A percentile compares a stretch with the other conserved stretches of the same genome.
phyloP scores from a whole-genome alignment of 441 rosid genomes.

The Gossypium davidsonii region DNA sequence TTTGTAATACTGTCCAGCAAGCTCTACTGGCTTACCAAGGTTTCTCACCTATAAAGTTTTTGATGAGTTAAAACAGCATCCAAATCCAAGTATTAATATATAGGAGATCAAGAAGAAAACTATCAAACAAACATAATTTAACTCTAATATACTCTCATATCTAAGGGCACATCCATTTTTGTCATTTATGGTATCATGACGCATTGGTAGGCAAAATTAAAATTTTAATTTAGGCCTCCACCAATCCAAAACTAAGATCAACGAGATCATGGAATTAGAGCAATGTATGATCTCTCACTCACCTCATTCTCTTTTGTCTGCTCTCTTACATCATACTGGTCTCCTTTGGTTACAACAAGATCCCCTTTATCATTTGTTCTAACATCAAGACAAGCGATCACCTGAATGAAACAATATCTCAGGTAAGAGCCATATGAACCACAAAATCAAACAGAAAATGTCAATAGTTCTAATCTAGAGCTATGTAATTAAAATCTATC shows the following conservation, averaged over 20 bases:
- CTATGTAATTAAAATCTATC: background rate
- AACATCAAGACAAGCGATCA: slow-evolving; percentile 98
- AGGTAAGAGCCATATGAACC: background rate
- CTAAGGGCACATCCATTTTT: background rate
- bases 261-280: background rate
- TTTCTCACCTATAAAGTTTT: slow-evolving; percentile 65
- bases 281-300: slow-evolving; percentile 1
- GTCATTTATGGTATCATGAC: background rate
- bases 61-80: slow-evolving; percentile 3
- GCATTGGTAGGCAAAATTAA: background rate
- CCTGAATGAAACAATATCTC: slow-evolving; percentile 32
- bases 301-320: slow-evolving; percentile 83
- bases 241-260: slow-evolving; percentile 5
- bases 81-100: background rate
- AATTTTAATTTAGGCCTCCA: background rate
- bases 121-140: background rate
- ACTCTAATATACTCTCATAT: background rate
- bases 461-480: slow-evolving; percentile 1
- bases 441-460: background rate
- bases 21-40: slow-evolving; percentile 97
- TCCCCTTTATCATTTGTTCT: slow-evolving; percentile 88
- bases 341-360: slow-evolving; percentile 98
- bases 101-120: slow-evolving; percentile 1
- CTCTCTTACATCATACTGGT: slow-evolving; percentile 92
- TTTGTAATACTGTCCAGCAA: slow-evolving; percentile 78